Conservation (phyloP, 208 protist species). For the Acanthamoeba royreba region DNA sequence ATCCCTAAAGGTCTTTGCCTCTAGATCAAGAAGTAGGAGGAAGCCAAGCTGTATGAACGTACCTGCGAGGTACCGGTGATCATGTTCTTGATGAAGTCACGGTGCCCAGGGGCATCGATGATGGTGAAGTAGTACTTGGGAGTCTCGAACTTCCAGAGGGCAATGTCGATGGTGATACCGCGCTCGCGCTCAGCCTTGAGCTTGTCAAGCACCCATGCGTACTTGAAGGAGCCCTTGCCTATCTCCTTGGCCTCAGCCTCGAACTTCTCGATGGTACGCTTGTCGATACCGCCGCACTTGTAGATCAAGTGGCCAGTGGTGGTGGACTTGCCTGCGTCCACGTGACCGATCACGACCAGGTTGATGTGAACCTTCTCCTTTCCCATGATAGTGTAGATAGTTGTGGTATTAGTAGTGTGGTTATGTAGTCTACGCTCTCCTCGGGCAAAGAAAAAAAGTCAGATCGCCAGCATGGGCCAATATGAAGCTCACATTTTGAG, state of each 20-base stretch:
- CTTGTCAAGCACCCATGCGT: constrained; percentile 98
- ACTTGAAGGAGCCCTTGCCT: constrained; percentile 91
- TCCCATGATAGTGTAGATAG: no score
- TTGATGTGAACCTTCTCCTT: no score
- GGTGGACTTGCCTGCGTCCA: constrained; percentile 92
- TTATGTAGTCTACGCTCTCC: no score
- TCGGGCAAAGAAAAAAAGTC: no score
- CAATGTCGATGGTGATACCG: constrained; percentile 99
- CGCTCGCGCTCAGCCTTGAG: constrained; percentile 98
- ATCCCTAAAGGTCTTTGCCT: no score
- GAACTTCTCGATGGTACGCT: constrained; percentile 79
- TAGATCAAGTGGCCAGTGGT: constrained; percentile 92
- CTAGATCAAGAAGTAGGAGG: no score
- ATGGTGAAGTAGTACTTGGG: constrained; percentile 97
- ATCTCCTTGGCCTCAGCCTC: constrained; percentile 83
- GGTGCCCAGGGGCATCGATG: constrained; percentile 99
- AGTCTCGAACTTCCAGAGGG: constrained; percentile 97
- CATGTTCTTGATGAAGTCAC: constrained; percentile 99
- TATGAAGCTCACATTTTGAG: no score
- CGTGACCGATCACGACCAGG: constrained; percentile 76
- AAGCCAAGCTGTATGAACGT: no score
- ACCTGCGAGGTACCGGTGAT: constrained; percentile 92
- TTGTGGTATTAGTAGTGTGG: no score
- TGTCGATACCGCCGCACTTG: constrained; percentile 83
- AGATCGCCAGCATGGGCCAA: no score